phyloP scores from a whole-genome alignment of 208 protist genomes.

The Trichomonas tenax region DNA sequence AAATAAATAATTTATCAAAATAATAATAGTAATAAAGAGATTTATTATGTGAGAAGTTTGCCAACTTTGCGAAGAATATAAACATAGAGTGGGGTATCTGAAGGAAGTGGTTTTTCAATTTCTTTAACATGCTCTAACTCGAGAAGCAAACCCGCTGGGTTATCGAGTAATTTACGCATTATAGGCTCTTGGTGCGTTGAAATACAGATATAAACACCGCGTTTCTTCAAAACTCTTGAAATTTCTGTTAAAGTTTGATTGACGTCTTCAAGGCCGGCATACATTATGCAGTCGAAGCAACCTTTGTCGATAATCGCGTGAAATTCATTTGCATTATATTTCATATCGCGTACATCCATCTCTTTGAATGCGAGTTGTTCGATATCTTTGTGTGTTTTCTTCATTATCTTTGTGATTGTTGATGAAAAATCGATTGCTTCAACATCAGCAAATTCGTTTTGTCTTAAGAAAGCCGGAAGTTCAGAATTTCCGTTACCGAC shows the following conservation, averaged over 20 bases:
- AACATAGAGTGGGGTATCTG: background rate
- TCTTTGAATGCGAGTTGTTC: background rate
- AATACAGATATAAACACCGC: conserved; percentile 10
- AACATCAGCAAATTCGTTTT: background rate
- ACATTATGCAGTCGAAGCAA: background rate
- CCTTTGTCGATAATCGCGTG: background rate
- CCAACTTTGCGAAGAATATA: background rate
- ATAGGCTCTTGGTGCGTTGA: background rate
- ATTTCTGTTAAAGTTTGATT: background rate
- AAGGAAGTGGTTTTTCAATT: background rate
- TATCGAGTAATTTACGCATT: background rate
- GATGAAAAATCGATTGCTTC: background rate
- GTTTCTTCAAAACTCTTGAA: background rate
- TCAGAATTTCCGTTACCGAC: conserved; percentile 12
- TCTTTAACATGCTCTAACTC: background rate
- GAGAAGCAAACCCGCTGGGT: background rate
- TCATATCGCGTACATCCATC: background rate
- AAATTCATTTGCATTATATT: background rate
- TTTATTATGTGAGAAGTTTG: conserved; percentile 16
- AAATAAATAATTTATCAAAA: background rate
- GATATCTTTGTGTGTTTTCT: background rate
- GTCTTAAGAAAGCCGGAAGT: background rate
- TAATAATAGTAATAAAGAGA: too few relatives aligned
- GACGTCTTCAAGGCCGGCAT: background rate
- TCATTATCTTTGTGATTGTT: too few relatives aligned